Base-by-base conservation (phyloP, 139 green algal genomes). In the Picochlorum sp. region DNA sequence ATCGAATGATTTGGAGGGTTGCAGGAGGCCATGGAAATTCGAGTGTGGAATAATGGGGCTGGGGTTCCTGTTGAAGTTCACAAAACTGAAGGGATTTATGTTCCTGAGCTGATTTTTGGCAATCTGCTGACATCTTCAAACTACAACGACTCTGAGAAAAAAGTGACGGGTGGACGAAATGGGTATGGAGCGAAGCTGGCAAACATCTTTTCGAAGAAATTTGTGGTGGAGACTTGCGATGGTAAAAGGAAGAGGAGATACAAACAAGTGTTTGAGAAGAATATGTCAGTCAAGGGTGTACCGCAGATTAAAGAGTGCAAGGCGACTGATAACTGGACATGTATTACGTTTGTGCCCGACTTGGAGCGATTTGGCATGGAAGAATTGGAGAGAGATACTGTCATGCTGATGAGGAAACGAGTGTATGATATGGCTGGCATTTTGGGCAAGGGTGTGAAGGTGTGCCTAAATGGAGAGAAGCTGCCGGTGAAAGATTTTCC, bases 151-250 rank as follows among this genome's bases (percentile, higher is more conserved):
- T 78, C 74, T n/a, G 84, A 98, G 70, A 90, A 95, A 74, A 99
- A 99, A 81, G 86, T 93, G 36, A 96, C 88, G n/a, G 93, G 93
- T 18, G 93, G 93, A 3, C 77, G 93, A 33, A 99, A 99, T 64
- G 93, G 93, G 13, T 99, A 96, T 58, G 93, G 93, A 30, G 91
- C 93, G 51, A 99, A 99, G 82, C 82, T 99, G 25, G 83, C 93
- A 52, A 99, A 99, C 84, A 99, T 99, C 64, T 99, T 97, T 75
- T 98, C 91, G 25, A 95, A 73, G 0, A 83, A 96, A 64, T 99
- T 99, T 54, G 65, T 85, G 12, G 70, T 99, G 7, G 93, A 99
- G 76, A 98, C 93, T 1, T 87, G 77, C 32, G 93, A 99, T 59
- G 89, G 91, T 33, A 76, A 73, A 33, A 76, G 90, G 3, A 43